These are phyloP conservation scores for Penicillium herquei DNA, from an alignment of 495 filamentous ascomycete species.

Conservation along the genomic window DNA sequence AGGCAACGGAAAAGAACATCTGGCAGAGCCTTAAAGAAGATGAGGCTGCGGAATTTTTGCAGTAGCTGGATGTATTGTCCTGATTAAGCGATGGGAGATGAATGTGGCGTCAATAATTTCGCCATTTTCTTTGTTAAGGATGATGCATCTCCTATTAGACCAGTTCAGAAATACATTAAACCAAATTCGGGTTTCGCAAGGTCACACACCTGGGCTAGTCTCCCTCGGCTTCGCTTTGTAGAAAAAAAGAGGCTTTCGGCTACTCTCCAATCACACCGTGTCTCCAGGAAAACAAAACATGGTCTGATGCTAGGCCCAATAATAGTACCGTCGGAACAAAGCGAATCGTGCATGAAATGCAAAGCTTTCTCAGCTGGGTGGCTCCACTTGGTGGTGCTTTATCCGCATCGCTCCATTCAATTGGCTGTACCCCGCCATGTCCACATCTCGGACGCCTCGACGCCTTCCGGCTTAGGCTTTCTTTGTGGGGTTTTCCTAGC, in stretches of 20 bases:
- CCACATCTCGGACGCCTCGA: neutral
- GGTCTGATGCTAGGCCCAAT: no score
- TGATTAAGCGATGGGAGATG: neutral
- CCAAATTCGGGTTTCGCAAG: no score
- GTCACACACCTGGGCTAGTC: no score
- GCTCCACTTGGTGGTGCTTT: neutral
- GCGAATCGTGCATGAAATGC: neutral
- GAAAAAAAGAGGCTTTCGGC: no score
- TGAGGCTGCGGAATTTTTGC: conserved; percentile 35
- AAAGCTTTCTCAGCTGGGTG: neutral
- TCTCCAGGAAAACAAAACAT: no score
- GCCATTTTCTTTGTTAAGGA: no score
- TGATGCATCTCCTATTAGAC: no score
- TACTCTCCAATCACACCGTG: no score
- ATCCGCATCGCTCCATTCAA: neutral
- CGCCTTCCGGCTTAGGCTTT: neutral
- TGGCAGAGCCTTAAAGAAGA: conserved; percentile 32
- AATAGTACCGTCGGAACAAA: no score
- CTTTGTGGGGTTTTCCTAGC: neutral
- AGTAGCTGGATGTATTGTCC: conserved; percentile 7
- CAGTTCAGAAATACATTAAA: no score
- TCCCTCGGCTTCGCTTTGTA: no score
- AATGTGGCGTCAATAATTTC: neutral
- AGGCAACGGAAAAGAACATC: conserved; percentile 34
- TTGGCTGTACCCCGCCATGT: neutral